Percentiles rank a stretch among this genome's conserved stretches.
Evolutionary conservation across 495 filamentous ascomycete genomes (phyloP).

Genomic region (Neurospora hispaniola): DNA sequence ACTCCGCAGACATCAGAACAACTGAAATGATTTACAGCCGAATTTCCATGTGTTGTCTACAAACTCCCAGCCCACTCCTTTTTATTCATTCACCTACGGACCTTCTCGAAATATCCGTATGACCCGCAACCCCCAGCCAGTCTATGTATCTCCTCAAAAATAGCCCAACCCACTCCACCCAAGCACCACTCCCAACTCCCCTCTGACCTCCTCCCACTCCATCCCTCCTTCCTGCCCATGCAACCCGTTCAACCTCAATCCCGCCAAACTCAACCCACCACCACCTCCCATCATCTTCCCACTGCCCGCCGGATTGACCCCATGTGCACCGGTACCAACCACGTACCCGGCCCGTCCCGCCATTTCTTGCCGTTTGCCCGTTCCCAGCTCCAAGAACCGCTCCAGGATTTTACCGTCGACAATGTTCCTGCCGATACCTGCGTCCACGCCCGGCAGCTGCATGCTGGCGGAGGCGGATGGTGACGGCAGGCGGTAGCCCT

Average conservation of each 20-base stretch:
- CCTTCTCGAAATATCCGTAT: not conserved
- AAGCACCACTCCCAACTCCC: conserved; percentile 24
- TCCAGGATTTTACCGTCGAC: conserved; percentile 42
- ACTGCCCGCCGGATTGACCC: not conserved
- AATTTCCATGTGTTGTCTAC: not conserved
- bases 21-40: not conserved
- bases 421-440: conserved; percentile 36
- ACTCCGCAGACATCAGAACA: not conserved
- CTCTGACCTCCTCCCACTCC: conserved; percentile 17
- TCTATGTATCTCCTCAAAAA: conserved; percentile 12
- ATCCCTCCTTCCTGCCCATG: not conserved
- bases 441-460: conserved; percentile 30
- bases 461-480: conserved; percentile 10
- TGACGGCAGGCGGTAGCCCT: conserved; percentile 50
- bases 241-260: not conserved
- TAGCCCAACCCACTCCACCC: conserved; percentile 26
- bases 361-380: conserved; percentile 58
- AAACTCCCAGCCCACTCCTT: not conserved
- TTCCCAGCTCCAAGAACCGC: conserved; percentile 61
- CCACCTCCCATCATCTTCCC: not conserved
- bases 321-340: conserved; percentile 25
- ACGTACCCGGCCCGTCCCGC: conserved; percentile 43
- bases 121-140: no score
- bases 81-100: not conserved
- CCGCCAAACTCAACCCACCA: not conserved